Evolutionary conservation across 2,329 filamentous ascomycete species (phyloP), one percentile per base, ranked within the genome.

Genomic region (Dactylonectria estremocensis): DNA sequence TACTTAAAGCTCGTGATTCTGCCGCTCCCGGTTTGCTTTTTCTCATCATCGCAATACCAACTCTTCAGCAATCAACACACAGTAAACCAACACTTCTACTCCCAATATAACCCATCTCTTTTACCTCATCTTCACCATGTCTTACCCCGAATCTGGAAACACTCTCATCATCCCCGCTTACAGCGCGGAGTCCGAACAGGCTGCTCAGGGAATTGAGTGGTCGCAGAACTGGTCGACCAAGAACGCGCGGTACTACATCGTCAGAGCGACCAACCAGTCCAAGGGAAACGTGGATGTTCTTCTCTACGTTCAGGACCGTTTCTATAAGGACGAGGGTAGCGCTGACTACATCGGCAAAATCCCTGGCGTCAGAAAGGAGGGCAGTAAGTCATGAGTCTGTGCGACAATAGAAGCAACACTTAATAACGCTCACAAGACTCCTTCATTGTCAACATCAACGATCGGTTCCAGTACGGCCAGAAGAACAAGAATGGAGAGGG

Each of bases 381-480:
- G 67, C 3, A 49, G 71, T 73, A 37, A 56, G 69, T 52, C 13
- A 2, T n/a, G 48, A 9, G 11, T 18, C 11, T 6, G 7, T 24
- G 6, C 5, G 5, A n/a, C n/a, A 5, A 22, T 16, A 9, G 14
- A 4, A 33, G 1, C 4, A 31, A n/a, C 8, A 4, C 16, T 37
- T 5, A 20, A 13, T 61, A 16, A 59, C 7, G 8, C 7, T 16
- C 13, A 0, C 13, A 1, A 73, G 71, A 24, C n/a, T n/a, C 11
- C 1, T 71, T 57, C 49, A 22, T 73, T 3, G 60, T 73, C 2
- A 48, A 0, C 1, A 70, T 73, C 16, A 66, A 0, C 14, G 70
- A 73, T 7, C 53, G 46, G 0, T 73, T 73, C 50, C 71, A 73
- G 46, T 73, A 73, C 4, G 71, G 71, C 2, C 48, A 73, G 69